Evolutionary conservation across 2,329 filamentous ascomycete species (phyloP), one percentile per base, ranked within the genome.

Genomic region (Hymenoscyphus linearis): DNA sequence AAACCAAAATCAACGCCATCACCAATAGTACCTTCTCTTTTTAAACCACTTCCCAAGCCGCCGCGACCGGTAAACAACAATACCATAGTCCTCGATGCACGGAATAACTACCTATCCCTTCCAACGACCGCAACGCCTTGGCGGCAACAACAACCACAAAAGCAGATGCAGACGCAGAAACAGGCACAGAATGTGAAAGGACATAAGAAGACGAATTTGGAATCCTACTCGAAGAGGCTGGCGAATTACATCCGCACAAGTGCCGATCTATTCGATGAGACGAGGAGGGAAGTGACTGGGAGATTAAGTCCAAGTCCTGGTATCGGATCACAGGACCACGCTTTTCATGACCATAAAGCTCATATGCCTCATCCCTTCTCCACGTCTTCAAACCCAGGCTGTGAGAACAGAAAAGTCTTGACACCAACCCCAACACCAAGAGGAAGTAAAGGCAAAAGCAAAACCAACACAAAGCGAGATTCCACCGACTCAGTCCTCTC

Each of bases 201-300:
- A 50, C 44, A 50, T 14, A 10, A 50, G 10, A 50, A 50, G 22
- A 34, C 3, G 3, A 53, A 27, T 7, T 53, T 25, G 13, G 59
- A 57, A 27, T 59, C 60, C 10, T 31, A 54, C 2, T 35, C 61
- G 5, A 60, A 55, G 18, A 64, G 35, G 44, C 57, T 65, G 10
- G 60, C 16, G 16, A 62, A 60, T 4, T 63, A 61, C 52, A 58
- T 64, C 13, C 52, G 57, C 2, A 61, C 25, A 13, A 57, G 60
- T 27, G 62, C 59, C 4, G 65, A 65, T 27, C 2, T 58, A 1
- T 26, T 67, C 12, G 60, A 63, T 34, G 64, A 64, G 37, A 63
- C 59, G 14, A 53, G 63, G 25, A 58, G 57, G 34, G 64, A 62
- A 40, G 14, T 66, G 13, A 35, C 60, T 4, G 57, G 58, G 37